Base-by-base conservation (phyloP, 768 basidiomycete genomes). In the Tricholoma matsutake region DNA sequence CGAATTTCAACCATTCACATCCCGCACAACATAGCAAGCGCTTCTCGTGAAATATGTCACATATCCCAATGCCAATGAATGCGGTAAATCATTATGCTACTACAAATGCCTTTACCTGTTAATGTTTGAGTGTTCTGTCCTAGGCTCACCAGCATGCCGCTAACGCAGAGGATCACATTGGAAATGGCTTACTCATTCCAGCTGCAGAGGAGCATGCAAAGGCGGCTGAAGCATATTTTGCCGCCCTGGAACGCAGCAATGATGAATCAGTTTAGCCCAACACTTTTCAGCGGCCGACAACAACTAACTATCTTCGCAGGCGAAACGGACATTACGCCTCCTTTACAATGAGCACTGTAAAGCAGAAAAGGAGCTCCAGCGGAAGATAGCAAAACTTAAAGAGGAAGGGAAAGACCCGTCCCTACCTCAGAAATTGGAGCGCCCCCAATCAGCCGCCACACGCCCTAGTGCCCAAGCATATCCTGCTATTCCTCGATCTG, bases 131-230 rank as follows among this genome's bases (percentile, higher is more conserved):
- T 25, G 52, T 63, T 49, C 41, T 57, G 55, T 47, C 37, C 59
- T 71, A 93, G 91, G 91, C 92, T 20, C 89, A 94, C 71, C 86
- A 88, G 67, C 90, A 92, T 73, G 88, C 88, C 57, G 86, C 87
- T 14, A 89, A 88, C 67, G 91, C 91, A 35, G 91, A 93, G 55
- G 90, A 92, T 61, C 84, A 82, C 67, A 69, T 82, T 49, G 79
- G 78, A 11, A 81, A 84, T 61, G 92, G 92, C 11, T 77, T 91
- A 6, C 80, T 91, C 56, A 82, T 91, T 20, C 83, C 84, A 35
- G 89, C 92, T 10, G 80, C 84, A 25, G 86, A 90, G 62, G 88
- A 92, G 64, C 89, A 93, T 65, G 71, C 77, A 62, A 88, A 86
- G 68, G 90, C 92, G 29, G 90, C 91, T 14, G 86, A 87, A 61